A percentile compares a stretch with the other conserved stretches of the same genome.
Conservation (phyloP, 139 green algal genomes). For the Volvox reticuliferus region DNA sequence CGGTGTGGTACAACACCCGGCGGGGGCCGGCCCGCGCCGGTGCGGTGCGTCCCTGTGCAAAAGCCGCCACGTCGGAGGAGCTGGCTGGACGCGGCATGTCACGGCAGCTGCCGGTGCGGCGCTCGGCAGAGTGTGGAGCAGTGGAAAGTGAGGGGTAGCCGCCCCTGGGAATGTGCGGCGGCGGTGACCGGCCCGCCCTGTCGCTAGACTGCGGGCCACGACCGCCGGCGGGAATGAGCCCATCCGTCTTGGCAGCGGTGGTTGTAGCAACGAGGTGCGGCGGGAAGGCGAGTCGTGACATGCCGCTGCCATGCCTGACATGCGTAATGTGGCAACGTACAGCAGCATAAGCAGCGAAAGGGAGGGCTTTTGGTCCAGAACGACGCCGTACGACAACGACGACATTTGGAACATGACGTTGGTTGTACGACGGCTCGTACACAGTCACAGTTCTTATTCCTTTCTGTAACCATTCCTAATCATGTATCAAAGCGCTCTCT, state of each 20-base stretch:
- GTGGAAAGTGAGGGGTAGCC: too few relatives aligned
- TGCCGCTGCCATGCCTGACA: neutral
- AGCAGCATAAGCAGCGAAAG: neutral
- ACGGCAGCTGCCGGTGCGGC: neutral
- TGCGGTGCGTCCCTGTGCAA: neutral
- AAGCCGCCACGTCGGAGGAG: neutral
- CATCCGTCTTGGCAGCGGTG: neutral
- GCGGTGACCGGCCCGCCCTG: neutral
- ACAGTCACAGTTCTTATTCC: too few relatives aligned
- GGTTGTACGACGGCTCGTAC: too few relatives aligned
- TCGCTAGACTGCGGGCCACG: neutral
- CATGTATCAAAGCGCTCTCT: too few relatives aligned
- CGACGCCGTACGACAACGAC: too few relatives aligned
- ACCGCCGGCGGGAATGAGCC: neutral
- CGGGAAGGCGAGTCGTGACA: neutral
- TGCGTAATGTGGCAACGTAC: neutral
- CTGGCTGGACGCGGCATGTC: neutral
- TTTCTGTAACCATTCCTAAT: too few relatives aligned
- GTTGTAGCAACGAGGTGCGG: neutral
- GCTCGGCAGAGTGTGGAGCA: too few relatives aligned
- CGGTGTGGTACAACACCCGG: constrained; percentile 13
- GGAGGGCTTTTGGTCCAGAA: neutral
- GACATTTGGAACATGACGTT: too few relatives aligned
- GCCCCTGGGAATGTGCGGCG: too few relatives aligned
- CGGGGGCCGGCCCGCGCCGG: neutral